Evolutionary conservation across 176 grass and related monocot genomes (phyloP), one percentile per base, ranked within the genome.

Genomic region (Typha latifolia): DNA sequence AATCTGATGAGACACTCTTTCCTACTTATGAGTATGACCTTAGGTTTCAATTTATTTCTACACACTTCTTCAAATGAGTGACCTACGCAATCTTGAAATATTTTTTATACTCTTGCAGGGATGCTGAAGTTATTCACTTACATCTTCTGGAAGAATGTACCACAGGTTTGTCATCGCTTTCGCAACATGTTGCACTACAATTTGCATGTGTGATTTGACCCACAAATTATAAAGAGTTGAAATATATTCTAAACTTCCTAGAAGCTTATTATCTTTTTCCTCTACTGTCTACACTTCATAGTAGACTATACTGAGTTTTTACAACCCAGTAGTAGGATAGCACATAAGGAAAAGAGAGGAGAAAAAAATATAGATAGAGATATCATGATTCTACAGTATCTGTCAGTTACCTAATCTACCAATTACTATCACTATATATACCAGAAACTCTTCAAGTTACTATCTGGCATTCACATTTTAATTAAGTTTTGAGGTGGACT

Each of bases 1-100:
- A 89, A 91, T 84, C 80, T 97, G 81, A 86, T 89, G 88, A 86
- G 88, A 72, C 93, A 97, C 64, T 91, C 93, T 22, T 80, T 76
- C 52, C 49, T 77, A 80, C 66, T 89, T 49, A 89, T 97, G 85
- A 89, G 93, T 97, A 97, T 68, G 88, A 6, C 19, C 6, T 56
- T 69, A 24, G 64, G 61, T 56, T 24, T 49, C 51, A 62, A 50
- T 49, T 56, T 67, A 9, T 43, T 43, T 43, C 0, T 7, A 43
- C 5, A 10, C 9, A 43, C 7, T 43, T 43, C 9, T 43, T 6
- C 37, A 43, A 43, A 43, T 43, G 37, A 62, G 32, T 24, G n/a
- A 50, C 24, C 27, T 78, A 59, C 13, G 16, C 32, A 50, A n/a
- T 84, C 3, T 2, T 23, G 12, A 21, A 13, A 3, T 37, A 64